These are phyloP conservation scores for Globisporangium cylindrosporum DNA, from an alignment of 352 stramenopile species.

Conservation along the genomic window DNA sequence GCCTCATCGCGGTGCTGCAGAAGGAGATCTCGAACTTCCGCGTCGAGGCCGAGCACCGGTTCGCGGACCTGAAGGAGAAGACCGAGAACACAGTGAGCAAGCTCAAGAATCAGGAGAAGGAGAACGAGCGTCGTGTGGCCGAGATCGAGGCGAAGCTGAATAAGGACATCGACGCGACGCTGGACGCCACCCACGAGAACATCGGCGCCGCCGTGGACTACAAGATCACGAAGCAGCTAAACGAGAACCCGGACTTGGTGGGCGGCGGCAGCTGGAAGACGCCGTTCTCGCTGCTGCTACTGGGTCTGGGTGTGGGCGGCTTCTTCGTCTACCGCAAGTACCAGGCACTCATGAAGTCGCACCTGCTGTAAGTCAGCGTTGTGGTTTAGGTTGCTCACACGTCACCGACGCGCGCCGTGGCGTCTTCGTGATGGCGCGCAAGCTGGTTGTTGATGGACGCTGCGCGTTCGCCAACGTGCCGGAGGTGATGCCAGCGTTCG, in stretches of 20 bases:
- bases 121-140: constrained; percentile 71
- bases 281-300: constrained; percentile 70
- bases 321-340: constrained; percentile 83
- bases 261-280: constrained; percentile 69
- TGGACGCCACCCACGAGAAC: constrained; percentile 60
- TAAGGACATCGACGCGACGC: constrained; percentile 56
- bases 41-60: constrained; percentile 77
- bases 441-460: too few species aligned
- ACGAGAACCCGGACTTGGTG: constrained; percentile 58
- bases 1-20: constrained; percentile 69
- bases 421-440: too few species aligned
- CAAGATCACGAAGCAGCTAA: constrained; percentile 79
- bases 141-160: constrained; percentile 67
- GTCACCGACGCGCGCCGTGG: background rate
- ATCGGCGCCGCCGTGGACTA: constrained; percentile 60
- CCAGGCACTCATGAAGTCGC: constrained; percentile 81
- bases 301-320: constrained; percentile 46
- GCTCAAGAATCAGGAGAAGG: constrained; percentile 67
- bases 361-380: constrained; percentile 60
- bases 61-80: constrained; percentile 84
- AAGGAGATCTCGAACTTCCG: constrained; percentile 82
- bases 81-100: constrained; percentile 79
- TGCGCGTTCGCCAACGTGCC: too few species aligned
- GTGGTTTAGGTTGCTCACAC: background rate
- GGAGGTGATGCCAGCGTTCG: too few species aligned